Conservation (phyloP, 768 basidiomycete genomes). For the Gyrodon lividus region DNA sequence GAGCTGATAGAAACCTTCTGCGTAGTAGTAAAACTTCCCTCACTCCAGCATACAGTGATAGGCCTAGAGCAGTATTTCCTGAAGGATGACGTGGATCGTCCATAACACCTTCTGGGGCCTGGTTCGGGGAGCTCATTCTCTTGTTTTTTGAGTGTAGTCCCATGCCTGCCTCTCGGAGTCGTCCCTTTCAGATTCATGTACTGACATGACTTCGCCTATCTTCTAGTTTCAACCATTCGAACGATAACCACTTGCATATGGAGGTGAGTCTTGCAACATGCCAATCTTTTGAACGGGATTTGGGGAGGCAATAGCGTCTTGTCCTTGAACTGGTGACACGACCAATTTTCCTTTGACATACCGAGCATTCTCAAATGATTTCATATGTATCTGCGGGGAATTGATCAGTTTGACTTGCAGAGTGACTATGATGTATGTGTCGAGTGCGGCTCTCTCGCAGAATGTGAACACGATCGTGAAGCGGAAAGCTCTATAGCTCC, state of each 20-base stretch:
- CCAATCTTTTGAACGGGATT: background rate
- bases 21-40: no score
- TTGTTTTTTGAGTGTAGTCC: background rate
- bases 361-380: conserved; percentile 6
- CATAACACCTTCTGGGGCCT: no score
- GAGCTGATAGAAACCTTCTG: background rate
- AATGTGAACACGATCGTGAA: conserved; percentile 67
- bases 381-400: conserved; percentile 1
- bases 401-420: conserved; percentile 35
- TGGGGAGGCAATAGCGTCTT: background rate
- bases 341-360: background rate
- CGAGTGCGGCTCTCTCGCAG: conserved; percentile 63
- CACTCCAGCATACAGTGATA: no score
- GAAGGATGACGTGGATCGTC: no score
- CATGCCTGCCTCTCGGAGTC: background rate
- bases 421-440: conserved; percentile 73
- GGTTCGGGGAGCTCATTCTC: no score
- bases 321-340: background rate
- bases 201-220: conserved; percentile 12
- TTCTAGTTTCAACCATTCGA: conserved; percentile 69
- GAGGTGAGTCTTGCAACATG: conserved; percentile 47
- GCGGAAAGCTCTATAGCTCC: conserved; percentile 3
- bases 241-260: conserved; percentile 69
- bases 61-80: no score
- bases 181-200: background rate